These are phyloP conservation scores for Alternaria postmessia DNA, from an alignment of 2,329 filamentous ascomycete genomes.

Conservation along the genomic window DNA sequence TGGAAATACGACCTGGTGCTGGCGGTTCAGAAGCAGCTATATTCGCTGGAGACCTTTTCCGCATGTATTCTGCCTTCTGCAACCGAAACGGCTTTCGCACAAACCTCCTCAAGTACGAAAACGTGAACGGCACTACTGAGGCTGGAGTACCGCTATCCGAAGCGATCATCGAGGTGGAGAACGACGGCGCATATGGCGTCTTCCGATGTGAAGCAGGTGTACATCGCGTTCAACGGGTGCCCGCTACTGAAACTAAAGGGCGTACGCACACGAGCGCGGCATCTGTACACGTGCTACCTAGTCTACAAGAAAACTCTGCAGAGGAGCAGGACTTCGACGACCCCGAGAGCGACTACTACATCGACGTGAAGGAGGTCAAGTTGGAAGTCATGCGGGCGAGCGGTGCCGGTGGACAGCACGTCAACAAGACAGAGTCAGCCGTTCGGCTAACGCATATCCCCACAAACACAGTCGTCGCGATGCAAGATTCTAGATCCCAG, in stretches of 20 bases:
- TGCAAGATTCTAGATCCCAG: slow-evolving; percentile 93
- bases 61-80: slow-evolving; percentile 89
- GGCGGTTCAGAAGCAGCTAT: slow-evolving; percentile 91
- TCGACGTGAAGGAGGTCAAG: slow-evolving; percentile 82
- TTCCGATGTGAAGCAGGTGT: slow-evolving; percentile 92
- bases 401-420: slow-evolving; percentile 94
- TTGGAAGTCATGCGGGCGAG: slow-evolving; percentile 90
- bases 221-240: slow-evolving; percentile 92
- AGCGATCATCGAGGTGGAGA: slow-evolving; percentile 83
- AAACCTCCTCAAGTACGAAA: slow-evolving; percentile 81
- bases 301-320: slow-evolving; percentile 68
- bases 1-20: slow-evolving; percentile 91
- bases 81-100: slow-evolving; percentile 70
- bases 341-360: slow-evolving; percentile 89
- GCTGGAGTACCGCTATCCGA: slow-evolving; percentile 79
- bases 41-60: slow-evolving; percentile 85
- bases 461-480: slow-evolving; percentile 84
- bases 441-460: slow-evolving; percentile 91
- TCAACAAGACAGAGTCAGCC: slow-evolving; percentile 97
- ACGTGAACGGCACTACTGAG: slow-evolving; percentile 68
- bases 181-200: slow-evolving; percentile 78
- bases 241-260: slow-evolving; percentile 88
- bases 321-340: slow-evolving; percentile 73
- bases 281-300: slow-evolving; percentile 89
- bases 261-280: slow-evolving; percentile 93